Conservation (phyloP, 805 yeast genomes). For the Ogataea ganodermae region DNA sequence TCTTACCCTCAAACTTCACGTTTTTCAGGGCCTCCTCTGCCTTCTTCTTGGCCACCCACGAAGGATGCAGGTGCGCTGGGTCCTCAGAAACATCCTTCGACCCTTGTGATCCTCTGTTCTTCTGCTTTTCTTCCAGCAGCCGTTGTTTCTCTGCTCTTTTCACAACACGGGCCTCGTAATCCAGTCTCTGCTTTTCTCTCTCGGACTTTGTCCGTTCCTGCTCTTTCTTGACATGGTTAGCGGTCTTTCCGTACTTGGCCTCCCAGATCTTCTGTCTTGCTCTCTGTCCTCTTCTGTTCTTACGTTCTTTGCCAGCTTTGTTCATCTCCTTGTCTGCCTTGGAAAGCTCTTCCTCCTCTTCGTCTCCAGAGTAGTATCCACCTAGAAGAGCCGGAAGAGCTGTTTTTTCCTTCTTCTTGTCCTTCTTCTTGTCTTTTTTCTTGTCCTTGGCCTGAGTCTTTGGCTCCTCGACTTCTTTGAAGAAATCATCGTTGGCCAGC, state of each 20-base stretch:
- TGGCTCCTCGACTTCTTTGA: conserved; percentile 30
- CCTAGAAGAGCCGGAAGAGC: conserved; percentile 67
- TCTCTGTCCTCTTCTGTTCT: conserved; percentile 94
- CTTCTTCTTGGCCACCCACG: conserved; percentile 90
- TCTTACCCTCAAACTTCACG: conserved; percentile 80
- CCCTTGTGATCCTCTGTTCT: conserved; percentile 20
- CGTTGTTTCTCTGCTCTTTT: conserved; percentile 57
- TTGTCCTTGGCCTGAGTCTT: no score
- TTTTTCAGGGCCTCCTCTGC: conserved; percentile 67
- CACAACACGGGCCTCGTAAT: conserved; percentile 70
- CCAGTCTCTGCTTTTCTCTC: conserved; percentile 59
- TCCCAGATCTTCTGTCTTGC: conserved; percentile 98
- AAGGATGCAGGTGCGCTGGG: conserved; percentile 72
- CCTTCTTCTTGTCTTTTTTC: conserved; percentile 19
- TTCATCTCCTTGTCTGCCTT: conserved; percentile 49
- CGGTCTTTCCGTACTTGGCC: conserved; percentile 75
- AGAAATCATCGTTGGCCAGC: conserved; percentile 43
- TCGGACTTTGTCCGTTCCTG: conserved; percentile 54
- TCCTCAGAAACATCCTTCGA: neutral
- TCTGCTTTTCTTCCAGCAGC: conserved; percentile 17
- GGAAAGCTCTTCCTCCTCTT: conserved; percentile 53
- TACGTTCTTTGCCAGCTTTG: conserved; percentile 55
- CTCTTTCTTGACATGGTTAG: conserved; percentile 79
- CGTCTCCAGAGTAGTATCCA: conserved; percentile 85
- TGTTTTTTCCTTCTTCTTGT: conserved; percentile 28